phyloP scores from a whole-genome alignment of 1,139 yeast genomes.

The Saccharomyces pastorianus region DNA sequence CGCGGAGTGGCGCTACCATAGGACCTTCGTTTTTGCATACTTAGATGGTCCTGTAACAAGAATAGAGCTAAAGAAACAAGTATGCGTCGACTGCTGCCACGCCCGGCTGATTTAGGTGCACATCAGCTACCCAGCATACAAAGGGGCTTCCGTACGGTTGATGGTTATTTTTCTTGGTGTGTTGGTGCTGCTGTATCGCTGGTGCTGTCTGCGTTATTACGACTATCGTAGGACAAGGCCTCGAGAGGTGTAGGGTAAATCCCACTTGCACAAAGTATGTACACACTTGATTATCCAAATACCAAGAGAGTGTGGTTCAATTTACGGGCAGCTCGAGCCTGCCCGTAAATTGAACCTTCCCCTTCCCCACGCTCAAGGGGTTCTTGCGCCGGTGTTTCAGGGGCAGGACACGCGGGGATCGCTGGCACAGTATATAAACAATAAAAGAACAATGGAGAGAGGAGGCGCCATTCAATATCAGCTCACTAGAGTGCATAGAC shows the following conservation, averaged over 20 bases:
- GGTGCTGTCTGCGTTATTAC: background rate
- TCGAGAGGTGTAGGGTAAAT: background rate
- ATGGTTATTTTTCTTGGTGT: background rate
- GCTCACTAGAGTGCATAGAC: background rate
- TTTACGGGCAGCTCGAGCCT: background rate
- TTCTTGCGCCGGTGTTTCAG: background rate
- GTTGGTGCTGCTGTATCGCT: background rate
- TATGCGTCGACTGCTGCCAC: background rate
- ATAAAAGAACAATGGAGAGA: background rate
- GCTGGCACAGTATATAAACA: background rate
- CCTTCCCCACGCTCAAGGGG: slow-evolving; percentile 1
- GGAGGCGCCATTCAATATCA: background rate
- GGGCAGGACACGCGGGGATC: slow-evolving; percentile 1
- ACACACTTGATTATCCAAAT: background rate
- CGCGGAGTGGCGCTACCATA: background rate
- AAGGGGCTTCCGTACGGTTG: background rate
- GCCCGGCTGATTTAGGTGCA: background rate
- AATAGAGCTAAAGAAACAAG: background rate
- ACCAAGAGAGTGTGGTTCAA: background rate
- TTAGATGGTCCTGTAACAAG: background rate
- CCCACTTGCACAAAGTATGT: background rate
- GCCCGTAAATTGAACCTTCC: background rate
- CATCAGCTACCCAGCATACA: background rate
- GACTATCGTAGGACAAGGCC: background rate
- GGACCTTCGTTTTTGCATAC: background rate